Percentiles rank a stretch among this genome's conserved stretches.
phyloP scores from a whole-genome alignment of 352 stramenopile genomes.

The Globisporangium ultimum region DNA sequence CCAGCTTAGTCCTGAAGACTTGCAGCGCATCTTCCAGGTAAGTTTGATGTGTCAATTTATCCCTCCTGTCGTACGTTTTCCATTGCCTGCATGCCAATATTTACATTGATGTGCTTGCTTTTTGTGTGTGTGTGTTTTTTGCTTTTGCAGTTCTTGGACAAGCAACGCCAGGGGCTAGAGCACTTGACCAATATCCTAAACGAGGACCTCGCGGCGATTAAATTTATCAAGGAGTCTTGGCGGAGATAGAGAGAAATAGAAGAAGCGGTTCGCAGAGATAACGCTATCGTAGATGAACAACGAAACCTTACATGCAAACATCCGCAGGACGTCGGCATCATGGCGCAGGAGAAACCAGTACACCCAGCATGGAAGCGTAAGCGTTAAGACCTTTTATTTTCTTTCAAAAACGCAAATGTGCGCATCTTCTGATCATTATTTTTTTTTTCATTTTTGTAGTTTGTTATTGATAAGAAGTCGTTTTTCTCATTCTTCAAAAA shows the following conservation, averaged over 20 bases:
- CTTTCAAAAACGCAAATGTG: too few relatives aligned
- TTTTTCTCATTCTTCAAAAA: too few relatives aligned
- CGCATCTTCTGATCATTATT: too few relatives aligned
- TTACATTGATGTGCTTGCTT: slow-evolving; percentile 6
- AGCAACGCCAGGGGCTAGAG: slow-evolving; percentile 81
- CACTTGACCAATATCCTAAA: slow-evolving; percentile 81
- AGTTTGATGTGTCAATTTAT: not conserved
- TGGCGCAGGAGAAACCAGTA: too few relatives aligned
- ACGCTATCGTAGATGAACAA: not conserved
- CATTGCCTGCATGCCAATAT: not conserved
- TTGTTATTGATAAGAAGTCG: too few relatives aligned
- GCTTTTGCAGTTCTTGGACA: slow-evolving; percentile 65
- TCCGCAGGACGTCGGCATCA: too few relatives aligned
- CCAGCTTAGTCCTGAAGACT: slow-evolving; percentile 69
- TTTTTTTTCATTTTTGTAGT: too few relatives aligned
- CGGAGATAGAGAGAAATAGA: slow-evolving; percentile 39
- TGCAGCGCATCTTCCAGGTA: slow-evolving; percentile 75
- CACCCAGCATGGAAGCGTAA: too few relatives aligned
- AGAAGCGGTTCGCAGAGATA: not conserved
- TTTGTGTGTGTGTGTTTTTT: slow-evolving; percentile 16
- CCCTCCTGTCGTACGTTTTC: not conserved
- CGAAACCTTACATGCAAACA: too few relatives aligned
- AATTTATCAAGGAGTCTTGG: slow-evolving; percentile 87
- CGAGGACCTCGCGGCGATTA: slow-evolving; percentile 82
- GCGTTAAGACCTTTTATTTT: too few relatives aligned